phyloP scores from a whole-genome alignment of 176 grass and related monocot species.

The Panicum miliaceum region DNA sequence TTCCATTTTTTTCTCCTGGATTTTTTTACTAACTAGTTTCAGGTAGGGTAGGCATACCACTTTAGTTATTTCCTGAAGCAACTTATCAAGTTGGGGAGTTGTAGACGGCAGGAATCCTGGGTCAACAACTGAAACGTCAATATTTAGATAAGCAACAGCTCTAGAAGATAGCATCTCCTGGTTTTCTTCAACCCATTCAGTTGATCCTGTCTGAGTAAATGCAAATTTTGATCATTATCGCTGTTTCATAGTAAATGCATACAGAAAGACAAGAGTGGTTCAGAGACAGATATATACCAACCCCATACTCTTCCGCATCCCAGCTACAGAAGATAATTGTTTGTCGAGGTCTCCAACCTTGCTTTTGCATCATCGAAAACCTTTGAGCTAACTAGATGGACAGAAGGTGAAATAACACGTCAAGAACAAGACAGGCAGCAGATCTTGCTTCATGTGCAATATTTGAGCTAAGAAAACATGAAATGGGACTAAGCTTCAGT shows the following conservation, averaged over 20 bases:
- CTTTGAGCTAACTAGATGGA: slow-evolving; percentile 74
- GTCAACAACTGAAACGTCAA: slow-evolving; percentile 66
- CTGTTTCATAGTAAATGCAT: neutral
- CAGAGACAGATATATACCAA: slow-evolving; percentile 41
- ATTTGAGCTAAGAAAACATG: slow-evolving; percentile 1
- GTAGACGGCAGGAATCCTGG: slow-evolving; percentile 56
- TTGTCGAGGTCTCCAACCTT: slow-evolving; percentile 81
- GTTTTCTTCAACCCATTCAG: slow-evolving; percentile 99
- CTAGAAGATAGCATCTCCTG: slow-evolving; percentile 61
- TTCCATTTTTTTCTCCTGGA: neutral
- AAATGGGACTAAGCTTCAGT: neutral
- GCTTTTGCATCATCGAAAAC: slow-evolving; percentile 76
- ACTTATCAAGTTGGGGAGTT: slow-evolving; percentile 81
- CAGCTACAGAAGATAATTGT: slow-evolving; percentile 95
- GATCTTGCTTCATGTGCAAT: neutral
- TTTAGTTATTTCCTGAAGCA: slow-evolving; percentile 78
- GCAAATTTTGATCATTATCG: neutral
- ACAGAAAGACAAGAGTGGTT: neutral
- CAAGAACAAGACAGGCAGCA: neutral
- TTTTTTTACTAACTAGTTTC: neutral
- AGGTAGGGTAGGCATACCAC: slow-evolving; percentile 38
- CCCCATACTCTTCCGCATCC: slow-evolving; percentile 92
- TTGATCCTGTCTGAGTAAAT: slow-evolving; percentile 80
- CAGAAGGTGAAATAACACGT: slow-evolving; percentile 7
- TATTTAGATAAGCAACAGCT: slow-evolving; percentile 87